Evolutionary conservation across 441 rosid species (phyloP), one percentile per base, ranked within the genome.

Genomic region (Arabidopsis hybrid): DNA sequence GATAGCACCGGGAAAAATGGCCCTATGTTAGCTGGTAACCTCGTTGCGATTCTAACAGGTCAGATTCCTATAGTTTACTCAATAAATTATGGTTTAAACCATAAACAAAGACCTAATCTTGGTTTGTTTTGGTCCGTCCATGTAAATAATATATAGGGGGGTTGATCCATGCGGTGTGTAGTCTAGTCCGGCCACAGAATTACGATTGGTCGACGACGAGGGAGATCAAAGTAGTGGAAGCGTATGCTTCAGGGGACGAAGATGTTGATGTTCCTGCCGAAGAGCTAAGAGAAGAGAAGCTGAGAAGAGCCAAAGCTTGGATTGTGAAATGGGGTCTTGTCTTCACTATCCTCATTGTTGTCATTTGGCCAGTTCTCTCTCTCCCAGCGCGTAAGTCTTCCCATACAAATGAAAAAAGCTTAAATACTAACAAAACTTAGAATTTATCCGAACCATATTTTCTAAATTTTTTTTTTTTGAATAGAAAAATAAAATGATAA

Each of bases 21-120:
- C 26, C 96, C 99, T 0, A 90, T 90, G 97, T 92, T 92, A 3
- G 85, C 93, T 1, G 97, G 99, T 39, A 94, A 94, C 71, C 88
- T 94, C 11, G 96, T 92, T 7, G 90, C 99, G 0, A 82, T 90
- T 65, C 83, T 92, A 16, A 61, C 88, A 1, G 79, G 79, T 70
- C 29, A 60, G 69, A 42, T 60, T 60, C 42, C 56, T 17, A 3
- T 39, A 39, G 7, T 63, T 43, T 18, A 1, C 7, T 5, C 6
- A 50, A 21, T 31, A 4, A 21, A 21, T 21, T 21, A 31, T 31
- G 32, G 32, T 31, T 31, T 31, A 31, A 31, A 31, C 0, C 32
- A 31, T 31, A 31, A 31, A 31, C 32, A 31, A 31, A 31, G 32
- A 31, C 5, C 32, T 31, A 31, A 31, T 31, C 32, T 31, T 31